Percentiles rank a stretch among this genome's conserved stretches.
phyloP scores from a whole-genome alignment of 2,329 filamentous ascomycete genomes.

The Teratosphaeria zuluensis region DNA sequence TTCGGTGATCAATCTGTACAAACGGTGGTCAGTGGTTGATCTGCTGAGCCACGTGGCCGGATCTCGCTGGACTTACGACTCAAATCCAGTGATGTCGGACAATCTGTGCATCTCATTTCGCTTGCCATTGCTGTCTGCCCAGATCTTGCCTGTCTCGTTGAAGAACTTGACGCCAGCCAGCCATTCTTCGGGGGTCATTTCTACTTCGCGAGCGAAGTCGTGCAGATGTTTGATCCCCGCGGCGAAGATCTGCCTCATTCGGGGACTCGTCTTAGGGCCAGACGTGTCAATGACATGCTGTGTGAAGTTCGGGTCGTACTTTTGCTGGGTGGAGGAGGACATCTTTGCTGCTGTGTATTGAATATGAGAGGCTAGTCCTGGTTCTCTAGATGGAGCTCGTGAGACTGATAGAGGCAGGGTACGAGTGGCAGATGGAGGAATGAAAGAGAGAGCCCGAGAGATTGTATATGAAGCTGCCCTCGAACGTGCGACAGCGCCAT shows the following conservation, averaged over 20 bases:
- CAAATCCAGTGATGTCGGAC: slow-evolving; percentile 63
- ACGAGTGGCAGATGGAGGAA: background rate
- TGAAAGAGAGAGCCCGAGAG: background rate
- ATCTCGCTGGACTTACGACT: slow-evolving; percentile 46
- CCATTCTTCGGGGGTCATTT: slow-evolving; percentile 70
- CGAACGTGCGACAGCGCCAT: background rate
- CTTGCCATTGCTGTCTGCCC: slow-evolving; percentile 47
- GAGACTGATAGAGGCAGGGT: background rate
- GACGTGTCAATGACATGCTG: slow-evolving; percentile 63
- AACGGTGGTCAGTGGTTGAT: background rate
- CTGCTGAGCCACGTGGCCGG: background rate
- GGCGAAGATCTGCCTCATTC: slow-evolving; percentile 54
- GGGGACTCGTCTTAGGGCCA: slow-evolving; percentile 56
- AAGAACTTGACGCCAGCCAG: slow-evolving; percentile 64
- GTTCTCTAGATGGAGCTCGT: background rate
- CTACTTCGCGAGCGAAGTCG: slow-evolving; percentile 68
- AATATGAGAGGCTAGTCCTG: background rate
- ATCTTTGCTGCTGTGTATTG: background rate
- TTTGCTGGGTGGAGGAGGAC: slow-evolving; percentile 6
- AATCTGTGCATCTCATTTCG: slow-evolving; percentile 67
- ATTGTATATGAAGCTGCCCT: background rate
- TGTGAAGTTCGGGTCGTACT: slow-evolving; percentile 71
- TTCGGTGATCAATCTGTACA: slow-evolving; percentile 51
- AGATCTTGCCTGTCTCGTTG: slow-evolving; percentile 62
- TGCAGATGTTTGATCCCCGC: slow-evolving; percentile 63